phyloP scores from a whole-genome alignment of 73 alveolate genomes.

The Tetrahymena malaccensis region DNA sequence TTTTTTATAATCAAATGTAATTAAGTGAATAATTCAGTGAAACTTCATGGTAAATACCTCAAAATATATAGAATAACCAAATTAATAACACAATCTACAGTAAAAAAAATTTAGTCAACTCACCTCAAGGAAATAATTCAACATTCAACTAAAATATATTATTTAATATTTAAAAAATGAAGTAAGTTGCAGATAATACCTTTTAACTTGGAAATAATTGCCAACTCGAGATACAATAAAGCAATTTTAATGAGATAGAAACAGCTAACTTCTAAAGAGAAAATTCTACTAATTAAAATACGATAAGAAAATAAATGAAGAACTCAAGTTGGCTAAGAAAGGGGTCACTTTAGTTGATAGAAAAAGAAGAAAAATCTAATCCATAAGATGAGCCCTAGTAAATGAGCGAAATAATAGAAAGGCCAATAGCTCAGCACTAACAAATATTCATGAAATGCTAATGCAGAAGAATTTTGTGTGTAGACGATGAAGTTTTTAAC shows the following conservation, averaged over 20 bases:
- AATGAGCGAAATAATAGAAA: background rate
- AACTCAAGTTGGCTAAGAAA: background rate
- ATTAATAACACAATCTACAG: background rate
- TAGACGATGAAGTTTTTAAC: conserved; percentile 36
- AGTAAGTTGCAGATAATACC: background rate
- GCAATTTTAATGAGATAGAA: background rate
- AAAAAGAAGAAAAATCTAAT: background rate
- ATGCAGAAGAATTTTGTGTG: conserved; percentile 18
- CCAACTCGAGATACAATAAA: background rate
- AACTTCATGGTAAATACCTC: background rate
- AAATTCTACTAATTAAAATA: background rate
- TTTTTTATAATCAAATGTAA: background rate
- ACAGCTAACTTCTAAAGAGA: background rate
- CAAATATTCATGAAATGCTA: background rate
- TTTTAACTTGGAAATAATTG: background rate
- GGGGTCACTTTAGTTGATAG: background rate
- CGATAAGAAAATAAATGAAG: background rate
- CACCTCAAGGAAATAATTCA: background rate
- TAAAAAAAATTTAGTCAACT: background rate
- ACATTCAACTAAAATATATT: background rate
- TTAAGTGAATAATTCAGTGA: background rate
- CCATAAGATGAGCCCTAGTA: background rate
- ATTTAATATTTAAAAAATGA: background rate
- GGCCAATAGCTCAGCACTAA: background rate
- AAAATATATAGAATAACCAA: background rate